Evolutionary conservation across 2,329 filamentous ascomycete genomes (phyloP).

Genomic region (Exophiala viscosa): DNA sequence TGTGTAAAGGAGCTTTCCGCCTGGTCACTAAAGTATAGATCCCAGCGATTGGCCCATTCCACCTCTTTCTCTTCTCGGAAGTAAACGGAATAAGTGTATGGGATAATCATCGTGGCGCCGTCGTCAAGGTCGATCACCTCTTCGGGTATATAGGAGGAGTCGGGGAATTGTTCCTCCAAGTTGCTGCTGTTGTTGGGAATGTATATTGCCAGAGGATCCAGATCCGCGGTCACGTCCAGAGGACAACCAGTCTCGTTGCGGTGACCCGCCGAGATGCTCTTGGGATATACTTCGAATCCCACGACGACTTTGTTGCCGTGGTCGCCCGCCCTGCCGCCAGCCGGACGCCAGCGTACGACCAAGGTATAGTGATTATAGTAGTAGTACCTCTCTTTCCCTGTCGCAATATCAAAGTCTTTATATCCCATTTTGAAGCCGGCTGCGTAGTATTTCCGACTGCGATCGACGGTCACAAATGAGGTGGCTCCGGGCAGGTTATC

Average conservation of each 20-base stretch:
- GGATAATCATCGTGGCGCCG: slow-evolving; percentile 65
- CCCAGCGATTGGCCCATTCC: slow-evolving; percentile 83
- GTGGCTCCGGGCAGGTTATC: slow-evolving; percentile 88
- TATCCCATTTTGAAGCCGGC: slow-evolving; percentile 86
- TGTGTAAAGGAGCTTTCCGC: slow-evolving; percentile 77
- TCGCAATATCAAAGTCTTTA: slow-evolving; percentile 59
- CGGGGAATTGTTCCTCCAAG: slow-evolving; percentile 52
- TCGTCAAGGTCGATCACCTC: slow-evolving; percentile 59
- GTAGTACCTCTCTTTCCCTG: slow-evolving; percentile 63
- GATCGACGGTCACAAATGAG: slow-evolving; percentile 82
- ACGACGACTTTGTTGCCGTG: slow-evolving; percentile 75
- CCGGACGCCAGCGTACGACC: slow-evolving; percentile 72
- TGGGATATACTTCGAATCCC: slow-evolving; percentile 85
- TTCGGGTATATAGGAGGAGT: slow-evolving; percentile 58
- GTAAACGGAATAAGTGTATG: slow-evolving; percentile 86
- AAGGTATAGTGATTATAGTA: slow-evolving; percentile 88
- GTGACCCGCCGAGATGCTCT: slow-evolving; percentile 66
- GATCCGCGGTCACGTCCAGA: slow-evolving; percentile 59
- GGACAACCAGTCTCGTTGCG: slow-evolving; percentile 66
- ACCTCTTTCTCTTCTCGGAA: slow-evolving; percentile 77
- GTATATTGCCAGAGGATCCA: slow-evolving; percentile 65
- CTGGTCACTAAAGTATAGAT: slow-evolving; percentile 84
- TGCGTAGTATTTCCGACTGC: slow-evolving; percentile 80
- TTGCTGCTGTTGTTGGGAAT: slow-evolving; percentile 57
- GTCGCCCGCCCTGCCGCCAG: slow-evolving; percentile 64